Evolutionary conservation across 306 rosid genomes (phyloP), one percentile per base, ranked within the genome.

Genomic region (Dicorynia guianensis): DNA sequence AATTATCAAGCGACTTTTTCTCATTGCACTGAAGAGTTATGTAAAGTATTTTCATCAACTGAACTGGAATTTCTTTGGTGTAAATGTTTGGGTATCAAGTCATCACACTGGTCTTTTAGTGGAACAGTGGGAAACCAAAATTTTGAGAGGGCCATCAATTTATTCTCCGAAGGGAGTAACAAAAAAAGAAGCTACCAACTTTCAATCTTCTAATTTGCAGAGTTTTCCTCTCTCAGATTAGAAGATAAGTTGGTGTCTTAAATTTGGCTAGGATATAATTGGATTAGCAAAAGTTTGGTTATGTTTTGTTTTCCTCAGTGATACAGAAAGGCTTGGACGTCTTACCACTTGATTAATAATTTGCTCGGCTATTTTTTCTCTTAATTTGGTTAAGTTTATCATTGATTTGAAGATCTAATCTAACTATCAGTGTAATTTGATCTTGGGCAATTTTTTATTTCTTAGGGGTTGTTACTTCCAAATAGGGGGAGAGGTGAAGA

Each of bases 381-480:
- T 60, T 25, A 44, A 69, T 63, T 69, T 71, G 71, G 38, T 71
- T 42, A 54, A 48, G 38, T 42, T 25, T 25, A 8, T 63, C 33
- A 36, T 64, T 67, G 47, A 39, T 25, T 60, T 36, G 12, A 20
- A 63, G 56, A 25, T 63, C 64, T 25, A 25, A 25, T 25, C 30
- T 55, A 40, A 48, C 39, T 54, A 36, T 64, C 34, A 34, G 46
- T 39, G 48, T 76, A 30, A 17, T 80, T 78, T 86, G 66, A 79
- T 79, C 11, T 68, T 74, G 69, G 69, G 44, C 30, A 74, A 74
- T 70, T 35, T 74, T 79, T 61, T 57, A 7, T 78, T 82, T 71
- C 58, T 70, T 25, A 93, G 98, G 83, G 97, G 92, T 57, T 89
- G 97, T 84, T 93, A 89, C 86, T 93, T 89, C 82, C 97, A 93